These are phyloP conservation scores for Gautieria morchelliformis DNA, from an alignment of 768 basidiomycete species.

Conservation along the genomic window DNA sequence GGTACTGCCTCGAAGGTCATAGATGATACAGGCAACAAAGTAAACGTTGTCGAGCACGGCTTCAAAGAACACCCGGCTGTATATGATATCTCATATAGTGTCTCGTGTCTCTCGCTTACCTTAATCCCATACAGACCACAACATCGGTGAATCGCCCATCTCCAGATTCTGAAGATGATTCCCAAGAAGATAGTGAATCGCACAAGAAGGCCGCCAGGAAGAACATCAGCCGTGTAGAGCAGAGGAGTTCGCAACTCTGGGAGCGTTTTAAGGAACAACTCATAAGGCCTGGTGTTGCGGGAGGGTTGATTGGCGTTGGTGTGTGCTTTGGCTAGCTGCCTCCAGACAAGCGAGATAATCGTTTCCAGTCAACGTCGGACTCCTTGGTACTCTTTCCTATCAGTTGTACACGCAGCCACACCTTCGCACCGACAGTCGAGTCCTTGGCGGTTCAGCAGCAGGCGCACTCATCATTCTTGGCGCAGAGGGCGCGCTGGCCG, in stretches of 20 bases:
- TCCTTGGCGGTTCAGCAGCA: conserved; percentile 43
- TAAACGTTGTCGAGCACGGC: conserved; percentile 43
- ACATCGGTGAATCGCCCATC: conserved; percentile 5
- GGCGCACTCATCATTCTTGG: conserved; percentile 47
- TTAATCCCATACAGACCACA: not conserved
- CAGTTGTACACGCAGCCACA: conserved; percentile 53
- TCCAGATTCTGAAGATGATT: conserved; percentile 1
- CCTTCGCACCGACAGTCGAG: conserved; percentile 46
- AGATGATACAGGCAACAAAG: conserved; percentile 40
- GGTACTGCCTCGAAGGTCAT: conserved; percentile 27
- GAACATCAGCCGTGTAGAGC: conserved; percentile 33
- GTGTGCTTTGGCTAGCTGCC: conserved; percentile 14
- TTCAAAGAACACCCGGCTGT: conserved; percentile 39
- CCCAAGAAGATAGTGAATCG: conserved; percentile 3
- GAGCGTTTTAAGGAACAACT: conserved; percentile 41
- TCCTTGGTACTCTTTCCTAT: conserved; percentile 53
- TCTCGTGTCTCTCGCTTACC: not conserved
- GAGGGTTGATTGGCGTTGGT: conserved; percentile 66
- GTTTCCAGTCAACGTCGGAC: conserved; percentile 56
- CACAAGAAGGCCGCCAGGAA: conserved; percentile 24
- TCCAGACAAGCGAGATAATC: not conserved
- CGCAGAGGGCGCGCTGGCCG: conserved; percentile 53
- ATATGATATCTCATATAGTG: conserved; percentile 10
- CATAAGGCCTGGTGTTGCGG: conserved; percentile 58
- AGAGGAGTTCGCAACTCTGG: conserved; percentile 47